phyloP scores from a whole-genome alignment of 1,139 yeast genomes.

The Blastobotrys capitulatus region DNA sequence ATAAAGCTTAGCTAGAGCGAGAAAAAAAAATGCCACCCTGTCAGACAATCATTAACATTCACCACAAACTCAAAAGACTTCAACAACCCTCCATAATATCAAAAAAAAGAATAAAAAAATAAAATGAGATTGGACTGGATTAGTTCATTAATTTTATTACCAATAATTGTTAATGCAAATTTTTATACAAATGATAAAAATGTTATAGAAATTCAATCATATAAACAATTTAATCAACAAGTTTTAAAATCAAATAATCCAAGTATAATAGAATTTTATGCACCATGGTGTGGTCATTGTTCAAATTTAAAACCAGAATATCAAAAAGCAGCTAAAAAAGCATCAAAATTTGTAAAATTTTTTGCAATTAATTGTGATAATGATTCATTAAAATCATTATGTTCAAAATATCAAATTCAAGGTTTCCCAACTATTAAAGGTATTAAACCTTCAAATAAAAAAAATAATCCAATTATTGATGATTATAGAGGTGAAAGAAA shows the following conservation, averaged over 20 bases:
- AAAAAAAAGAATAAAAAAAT: no score
- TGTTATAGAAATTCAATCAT: conserved; percentile 49
- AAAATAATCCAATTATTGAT: conserved; percentile 62
- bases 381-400: conserved; percentile 57
- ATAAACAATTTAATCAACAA: conserved; percentile 56
- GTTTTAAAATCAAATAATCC: conserved; percentile 69
- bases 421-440: conserved; percentile 82
- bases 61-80: no score
- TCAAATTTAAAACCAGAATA: conserved; percentile 61
- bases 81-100: no score
- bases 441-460: conserved; percentile 55
- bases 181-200: conserved; percentile 39
- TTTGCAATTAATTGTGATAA: conserved; percentile 87
- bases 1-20: no score
- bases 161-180: conserved; percentile 14
- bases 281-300: conserved; percentile 96
- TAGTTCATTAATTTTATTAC: background rate
- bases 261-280: conserved; percentile 84
- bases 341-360: conserved; percentile 60
- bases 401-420: conserved; percentile 58
- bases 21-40: no score
- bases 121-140: background rate
- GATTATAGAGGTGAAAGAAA: conserved; percentile 65
- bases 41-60: no score
- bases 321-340: conserved; percentile 55